Conservation (phyloP, 139 green algal species). For the Tetratostichococcus sp. region DNA sequence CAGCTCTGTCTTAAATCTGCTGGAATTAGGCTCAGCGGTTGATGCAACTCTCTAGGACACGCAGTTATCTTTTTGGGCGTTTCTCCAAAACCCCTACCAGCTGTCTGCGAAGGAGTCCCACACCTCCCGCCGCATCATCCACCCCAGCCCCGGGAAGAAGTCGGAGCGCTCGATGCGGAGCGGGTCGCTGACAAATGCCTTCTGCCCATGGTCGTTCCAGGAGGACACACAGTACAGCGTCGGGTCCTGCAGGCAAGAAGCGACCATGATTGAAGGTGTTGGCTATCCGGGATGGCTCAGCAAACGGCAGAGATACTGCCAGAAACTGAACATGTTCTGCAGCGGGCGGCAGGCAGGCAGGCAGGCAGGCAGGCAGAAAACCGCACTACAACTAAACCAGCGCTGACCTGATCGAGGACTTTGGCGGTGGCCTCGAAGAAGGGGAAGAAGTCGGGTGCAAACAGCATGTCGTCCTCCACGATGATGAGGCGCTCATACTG, state of each 20-base stretch:
- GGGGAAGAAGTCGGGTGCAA: constrained; percentile 53
- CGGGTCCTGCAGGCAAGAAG: constrained; percentile 9
- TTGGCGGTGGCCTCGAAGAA: constrained; percentile 39
- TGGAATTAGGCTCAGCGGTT: too few species aligned
- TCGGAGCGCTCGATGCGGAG: constrained; percentile 46
- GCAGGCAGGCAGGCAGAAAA: too few species aligned
- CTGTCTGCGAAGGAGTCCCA: constrained; percentile 20
- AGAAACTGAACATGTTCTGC: too few species aligned
- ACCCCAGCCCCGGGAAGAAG: constrained; percentile 60
- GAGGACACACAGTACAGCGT: constrained; percentile 35
- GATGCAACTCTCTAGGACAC: too few species aligned
- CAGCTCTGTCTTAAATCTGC: too few species aligned
- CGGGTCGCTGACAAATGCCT: constrained; percentile 8
- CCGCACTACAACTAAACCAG: too few species aligned
- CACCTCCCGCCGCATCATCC: constrained; percentile 36
- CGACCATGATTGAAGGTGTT: neutral
- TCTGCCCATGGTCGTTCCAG: constrained; percentile 64
- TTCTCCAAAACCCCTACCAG: too few species aligned
- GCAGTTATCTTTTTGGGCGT: too few species aligned
- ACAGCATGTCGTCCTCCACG: constrained; percentile 56
- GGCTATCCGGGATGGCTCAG: too few species aligned
- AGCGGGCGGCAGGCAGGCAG: too few species aligned
- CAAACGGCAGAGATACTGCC: too few species aligned
- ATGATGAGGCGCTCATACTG: constrained; percentile 39
- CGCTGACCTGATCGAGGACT: constrained; percentile 29